Base-by-base conservation (phyloP, 2,329 filamentous ascomycete genomes). In the Fusarium proliferatum region DNA sequence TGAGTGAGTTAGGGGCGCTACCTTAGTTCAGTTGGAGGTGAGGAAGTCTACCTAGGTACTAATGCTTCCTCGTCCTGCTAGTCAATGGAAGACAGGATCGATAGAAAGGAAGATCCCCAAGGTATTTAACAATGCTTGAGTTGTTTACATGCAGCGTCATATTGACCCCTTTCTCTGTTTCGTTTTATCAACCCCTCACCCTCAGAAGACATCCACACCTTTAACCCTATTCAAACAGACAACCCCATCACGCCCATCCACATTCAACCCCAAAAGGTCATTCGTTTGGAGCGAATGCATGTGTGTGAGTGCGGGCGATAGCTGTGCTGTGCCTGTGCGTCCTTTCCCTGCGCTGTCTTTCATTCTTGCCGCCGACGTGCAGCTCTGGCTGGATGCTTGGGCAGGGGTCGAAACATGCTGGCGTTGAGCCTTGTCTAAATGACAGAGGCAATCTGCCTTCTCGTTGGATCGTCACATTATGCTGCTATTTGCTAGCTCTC, bases 101-200 rank as follows among this genome's bases (percentile, higher is more conserved):
- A 42, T 42, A 15, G 26, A 34, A 33, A 39, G 57, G 45, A 23
- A 16, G 28, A 33, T 11, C n/a, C 34, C 42, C 49, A 30, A 36
- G 6, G 30, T 26, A 36, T 26, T 45, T 52, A 13, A 15, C n/a
- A 34, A 55, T 38, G 64, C 51, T 69, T 64, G 67, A 53, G 57
- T 64, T 73, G 70, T 67, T 71, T 73, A 61, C 66, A 61, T 52
- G 28, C 61, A 65, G 72, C 71, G 71, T 74, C 71, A 74, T 74
- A 39, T 64, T 74, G 67, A 72, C 57, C 52, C 71, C 52, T 67
- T 67, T 43, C 48, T 41, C 52, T 52, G 56, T 70, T 62, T 69
- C 67, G 45, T 48, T 56, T 52, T 64, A 62, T 55, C 36, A 66
- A 55, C 64, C 60, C 64, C 69, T 70, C 70, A 70, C 43, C n/a